Percentiles rank a stretch among this genome's conserved stretches.
phyloP scores from a whole-genome alignment of 2,329 filamentous ascomycete genomes.

The Aspergillus sp. region DNA sequence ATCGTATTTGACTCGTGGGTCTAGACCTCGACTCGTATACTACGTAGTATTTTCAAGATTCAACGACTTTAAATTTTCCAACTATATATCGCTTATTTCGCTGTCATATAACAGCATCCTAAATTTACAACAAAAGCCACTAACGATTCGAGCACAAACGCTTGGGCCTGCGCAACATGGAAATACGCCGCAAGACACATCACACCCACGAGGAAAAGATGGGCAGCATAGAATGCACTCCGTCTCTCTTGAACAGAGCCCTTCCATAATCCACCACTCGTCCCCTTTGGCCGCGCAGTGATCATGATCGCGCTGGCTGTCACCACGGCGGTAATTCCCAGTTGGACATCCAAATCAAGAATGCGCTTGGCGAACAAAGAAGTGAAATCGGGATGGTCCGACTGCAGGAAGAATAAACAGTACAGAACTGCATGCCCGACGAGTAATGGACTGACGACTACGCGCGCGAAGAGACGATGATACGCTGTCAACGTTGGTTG shows the following conservation, averaged over 20 bases:
- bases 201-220: slow-evolving; percentile 53
- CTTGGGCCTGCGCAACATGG: slow-evolving; percentile 56
- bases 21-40: not conserved
- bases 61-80: too few species aligned
- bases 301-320: slow-evolving; percentile 50
- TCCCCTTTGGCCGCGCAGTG: slow-evolving; percentile 46
- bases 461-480: slow-evolving; percentile 59
- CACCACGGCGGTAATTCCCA: slow-evolving; percentile 52
- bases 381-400: slow-evolving; percentile 37
- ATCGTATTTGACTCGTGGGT: not conserved
- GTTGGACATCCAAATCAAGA: slow-evolving; percentile 57
- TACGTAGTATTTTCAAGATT: not conserved
- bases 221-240: slow-evolving; percentile 54
- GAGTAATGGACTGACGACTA: slow-evolving; percentile 53
- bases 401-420: slow-evolving; percentile 56
- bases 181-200: slow-evolving; percentile 53
- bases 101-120: slow-evolving; percentile 25
- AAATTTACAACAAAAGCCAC: slow-evolving; percentile 48
- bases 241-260: slow-evolving; percentile 35
- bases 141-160: slow-evolving; percentile 54
- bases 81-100: not conserved
- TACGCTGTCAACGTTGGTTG: slow-evolving; percentile 57
- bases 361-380: slow-evolving; percentile 54
- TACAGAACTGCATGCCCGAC: slow-evolving; percentile 56
- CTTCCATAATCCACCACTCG: slow-evolving; percentile 13